Evolutionary conservation across 139 green algal genomes (phyloP), one percentile per base, ranked within the genome.

Genomic region (Volvox africanus): DNA sequence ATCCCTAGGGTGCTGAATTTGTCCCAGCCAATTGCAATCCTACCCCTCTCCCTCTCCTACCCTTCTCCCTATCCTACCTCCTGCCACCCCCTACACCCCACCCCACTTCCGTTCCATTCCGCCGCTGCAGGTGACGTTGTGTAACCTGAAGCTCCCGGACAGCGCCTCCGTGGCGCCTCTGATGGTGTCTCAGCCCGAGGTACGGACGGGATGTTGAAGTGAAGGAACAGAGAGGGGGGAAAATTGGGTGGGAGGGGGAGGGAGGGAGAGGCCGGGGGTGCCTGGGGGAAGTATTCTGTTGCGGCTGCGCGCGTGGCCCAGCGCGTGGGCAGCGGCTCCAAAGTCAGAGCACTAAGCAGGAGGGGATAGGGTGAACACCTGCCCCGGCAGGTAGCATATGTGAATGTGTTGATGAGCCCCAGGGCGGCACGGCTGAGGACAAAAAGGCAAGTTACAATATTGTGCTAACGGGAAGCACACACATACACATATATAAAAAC

Each of bases 81-180:
- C 36, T 36, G 21, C 22, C 79, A 26, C 44, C 79, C 26, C 79
- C 79, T 68, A 16, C 0, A 61, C 35, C 24, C 65, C 82, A 2
- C 65, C 65, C 65, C 65, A 24, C 24, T 17, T 3, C 36, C 80
- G 50, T 44, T 37, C 65, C 21, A 26, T 85, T 83, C 86, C 86
- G 55, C 75, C 19, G 14, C 33, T 19, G 17, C 76, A 86, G 87
- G 32, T 91, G 33, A 93, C 86, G 5, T 65, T 96, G 0, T 94
- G 94, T 87, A 89, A 92, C 80, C 77, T 88, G 30, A 83, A 82
- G 82, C 81, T 91, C 71, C 75, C 65, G 21, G 80, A 87, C 50
- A 17, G 32, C 33, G 67, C 61, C 19, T 78, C 37, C 62, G 33
- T 86, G 62, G 30, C 50, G n/a, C 67, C 61, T 20, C 82, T 87